Evolutionary conservation across 345 rosid genomes (phyloP).

Genomic region (Camelina sativa): DNA sequence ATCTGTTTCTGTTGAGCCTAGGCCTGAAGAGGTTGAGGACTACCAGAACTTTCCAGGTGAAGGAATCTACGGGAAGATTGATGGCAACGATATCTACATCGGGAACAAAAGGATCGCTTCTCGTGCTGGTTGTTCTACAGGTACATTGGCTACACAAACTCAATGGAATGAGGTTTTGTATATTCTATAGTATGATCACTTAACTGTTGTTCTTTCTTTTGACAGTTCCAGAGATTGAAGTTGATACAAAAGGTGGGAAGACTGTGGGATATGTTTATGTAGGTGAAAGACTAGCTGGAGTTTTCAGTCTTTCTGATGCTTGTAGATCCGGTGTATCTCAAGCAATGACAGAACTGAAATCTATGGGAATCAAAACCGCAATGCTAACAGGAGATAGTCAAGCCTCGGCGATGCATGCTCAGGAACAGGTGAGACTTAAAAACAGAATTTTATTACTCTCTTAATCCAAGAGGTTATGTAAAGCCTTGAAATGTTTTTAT

Average conservation of each 20-base stretch:
- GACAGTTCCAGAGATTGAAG: slow-evolving; percentile 52
- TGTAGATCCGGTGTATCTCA: slow-evolving; percentile 76
- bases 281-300: slow-evolving; percentile 54
- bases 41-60: slow-evolving; percentile 83
- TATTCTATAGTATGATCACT: slow-evolving; percentile 25
- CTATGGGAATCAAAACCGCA: slow-evolving; percentile 61
- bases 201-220: background rate
- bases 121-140: slow-evolving; percentile 62
- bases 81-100: slow-evolving; percentile 67
- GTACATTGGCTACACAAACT: slow-evolving; percentile 40
- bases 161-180: background rate
- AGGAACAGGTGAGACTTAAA: slow-evolving; percentile 60
- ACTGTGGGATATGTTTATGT: slow-evolving; percentile 69
- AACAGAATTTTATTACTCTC: background rate
- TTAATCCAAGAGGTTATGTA: background rate
- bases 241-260: slow-evolving; percentile 52
- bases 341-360: slow-evolving; percentile 65
- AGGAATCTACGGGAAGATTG: slow-evolving; percentile 84
- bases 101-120: slow-evolving; percentile 75
- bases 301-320: slow-evolving; percentile 74
- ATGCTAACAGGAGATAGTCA: slow-evolving; percentile 90
- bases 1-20: slow-evolving; percentile 63
- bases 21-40: slow-evolving; percentile 63
- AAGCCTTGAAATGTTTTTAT: background rate
- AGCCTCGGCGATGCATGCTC: slow-evolving; percentile 68